A percentile compares a stretch with the other conserved stretches of the same genome.
Conservation (phyloP, 371 early-diverging fungal species). For the Actinomucor elegans region DNA sequence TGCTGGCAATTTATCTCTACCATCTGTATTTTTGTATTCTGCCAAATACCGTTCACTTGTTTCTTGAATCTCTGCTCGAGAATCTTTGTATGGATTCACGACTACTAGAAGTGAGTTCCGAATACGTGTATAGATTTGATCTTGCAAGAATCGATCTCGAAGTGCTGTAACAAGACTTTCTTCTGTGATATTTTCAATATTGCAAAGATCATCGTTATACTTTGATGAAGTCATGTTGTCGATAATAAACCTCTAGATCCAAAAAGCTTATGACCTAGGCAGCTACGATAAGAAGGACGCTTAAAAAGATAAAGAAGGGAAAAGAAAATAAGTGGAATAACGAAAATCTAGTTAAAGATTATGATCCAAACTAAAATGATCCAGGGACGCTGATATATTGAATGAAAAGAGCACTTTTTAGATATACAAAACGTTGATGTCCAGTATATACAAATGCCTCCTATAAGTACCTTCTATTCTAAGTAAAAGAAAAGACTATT, state of each 20-base stretch:
- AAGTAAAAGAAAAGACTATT: too few relatives aligned
- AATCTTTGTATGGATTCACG: constrained; percentile 54
- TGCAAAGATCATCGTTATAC: constrained; percentile 43
- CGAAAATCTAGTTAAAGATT: neutral
- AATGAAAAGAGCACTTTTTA: neutral
- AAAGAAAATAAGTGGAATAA: neutral
- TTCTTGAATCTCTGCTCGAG: constrained; percentile 32
- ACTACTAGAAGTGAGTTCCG: constrained; percentile 55
- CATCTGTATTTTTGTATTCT: constrained; percentile 41
- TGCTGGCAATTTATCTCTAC: constrained; percentile 22
- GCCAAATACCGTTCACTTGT: constrained; percentile 48
- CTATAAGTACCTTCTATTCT: neutral
- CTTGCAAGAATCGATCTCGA: constrained; percentile 57
- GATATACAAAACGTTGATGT: neutral
- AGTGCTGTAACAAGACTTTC: constrained; percentile 57
- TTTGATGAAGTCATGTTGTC: neutral
- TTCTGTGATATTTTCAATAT: constrained; percentile 39
- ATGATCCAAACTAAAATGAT: constrained; percentile 17
- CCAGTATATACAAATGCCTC: neutral
- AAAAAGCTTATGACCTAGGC: too few relatives aligned
- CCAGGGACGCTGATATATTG: constrained; percentile 15
- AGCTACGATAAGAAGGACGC: too few relatives aligned
- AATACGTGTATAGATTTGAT: constrained; percentile 65
- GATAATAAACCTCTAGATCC: too few relatives aligned
- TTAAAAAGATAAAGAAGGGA: neutral